Evolutionary conservation across 805 yeast genomes (phyloP).

Genomic region (Lachancea thermotolerans): DNA sequence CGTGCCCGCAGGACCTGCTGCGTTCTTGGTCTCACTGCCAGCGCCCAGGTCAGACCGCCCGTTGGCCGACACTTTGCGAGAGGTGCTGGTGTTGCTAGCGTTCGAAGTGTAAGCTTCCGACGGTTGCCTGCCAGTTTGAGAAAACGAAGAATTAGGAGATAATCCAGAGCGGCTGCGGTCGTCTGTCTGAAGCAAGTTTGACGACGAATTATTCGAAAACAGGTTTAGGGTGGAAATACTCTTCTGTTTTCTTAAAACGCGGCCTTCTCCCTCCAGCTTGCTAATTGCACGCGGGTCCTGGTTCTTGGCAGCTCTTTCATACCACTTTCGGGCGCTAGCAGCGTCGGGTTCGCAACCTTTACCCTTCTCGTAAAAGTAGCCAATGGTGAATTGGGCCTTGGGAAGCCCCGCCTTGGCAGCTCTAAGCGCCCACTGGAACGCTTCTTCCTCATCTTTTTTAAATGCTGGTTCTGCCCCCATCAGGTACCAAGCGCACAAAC

Average conservation of each 20-base stretch:
- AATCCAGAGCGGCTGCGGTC: neutral
- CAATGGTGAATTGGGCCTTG: conserved; percentile 81
- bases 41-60: neutral
- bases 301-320: conserved; percentile 59
- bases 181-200: neutral
- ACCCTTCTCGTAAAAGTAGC: conserved; percentile 79
- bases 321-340: conserved; percentile 65
- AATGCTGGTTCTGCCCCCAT: conserved; percentile 84
- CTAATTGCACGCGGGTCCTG: conserved; percentile 46
- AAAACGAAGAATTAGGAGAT: neutral
- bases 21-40: neutral
- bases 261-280: conserved; percentile 20
- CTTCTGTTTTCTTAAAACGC: neutral
- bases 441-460: conserved; percentile 71
- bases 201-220: conserved; percentile 1
- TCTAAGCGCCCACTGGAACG: conserved; percentile 88
- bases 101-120: neutral
- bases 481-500: conserved; percentile 94
- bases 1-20: neutral
- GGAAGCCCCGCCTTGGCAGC: conserved; percentile 72
- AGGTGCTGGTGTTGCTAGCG: neutral
- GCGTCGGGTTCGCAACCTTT: conserved; percentile 67
- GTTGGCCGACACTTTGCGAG: neutral
- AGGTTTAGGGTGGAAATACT: conserved; percentile 4
- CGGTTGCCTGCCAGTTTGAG: conserved; percentile 1